These are phyloP conservation scores for Sphagnum magellanicum DNA, from an alignment of 228 moss, liverwort and hornwort genomes.

Conservation along the genomic window DNA sequence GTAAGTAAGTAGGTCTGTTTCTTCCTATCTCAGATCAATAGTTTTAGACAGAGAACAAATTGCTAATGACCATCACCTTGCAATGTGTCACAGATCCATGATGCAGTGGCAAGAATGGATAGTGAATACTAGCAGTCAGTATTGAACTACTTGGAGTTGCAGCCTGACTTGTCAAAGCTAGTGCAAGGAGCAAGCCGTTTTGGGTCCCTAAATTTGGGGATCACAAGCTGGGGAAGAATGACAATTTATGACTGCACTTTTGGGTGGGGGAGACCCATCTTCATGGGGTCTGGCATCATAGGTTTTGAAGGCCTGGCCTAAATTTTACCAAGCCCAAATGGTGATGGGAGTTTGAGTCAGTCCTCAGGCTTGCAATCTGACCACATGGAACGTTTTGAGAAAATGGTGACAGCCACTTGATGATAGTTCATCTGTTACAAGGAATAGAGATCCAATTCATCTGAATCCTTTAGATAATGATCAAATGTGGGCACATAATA, in stretches of 20 bases:
- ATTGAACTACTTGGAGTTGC: conserved; percentile 67
- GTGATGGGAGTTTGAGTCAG: conserved; percentile 73
- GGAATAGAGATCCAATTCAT: too few relatives aligned
- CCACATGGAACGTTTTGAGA: conserved; percentile 62
- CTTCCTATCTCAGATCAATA: too few relatives aligned
- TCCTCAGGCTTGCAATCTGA: conserved; percentile 70
- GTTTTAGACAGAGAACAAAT: too few relatives aligned
- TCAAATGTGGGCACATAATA: too few relatives aligned
- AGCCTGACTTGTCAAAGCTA: conserved; percentile 53
- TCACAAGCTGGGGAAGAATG: conserved; percentile 94
- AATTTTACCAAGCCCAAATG: conserved; percentile 55
- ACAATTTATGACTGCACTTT: conserved; percentile 89
- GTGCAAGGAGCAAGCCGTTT: conserved; percentile 71
- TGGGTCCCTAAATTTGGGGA: conserved; percentile 78
- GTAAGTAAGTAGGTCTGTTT: too few relatives aligned
- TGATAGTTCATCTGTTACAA: neutral
- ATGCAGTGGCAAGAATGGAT: conserved; percentile 62
- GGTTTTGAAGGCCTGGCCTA: conserved; percentile 75
- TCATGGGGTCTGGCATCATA: conserved; percentile 90
- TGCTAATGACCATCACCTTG: too few relatives aligned
- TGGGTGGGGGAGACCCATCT: conserved; percentile 85
- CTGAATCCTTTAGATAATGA: too few relatives aligned
- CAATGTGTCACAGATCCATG: conserved; percentile 39
- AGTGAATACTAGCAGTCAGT: conserved; percentile 80
- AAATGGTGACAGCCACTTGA: conserved; percentile 29